phyloP scores from a whole-genome alignment of 108 stramenopile genomes.

The Stephanodiscus triporus region DNA sequence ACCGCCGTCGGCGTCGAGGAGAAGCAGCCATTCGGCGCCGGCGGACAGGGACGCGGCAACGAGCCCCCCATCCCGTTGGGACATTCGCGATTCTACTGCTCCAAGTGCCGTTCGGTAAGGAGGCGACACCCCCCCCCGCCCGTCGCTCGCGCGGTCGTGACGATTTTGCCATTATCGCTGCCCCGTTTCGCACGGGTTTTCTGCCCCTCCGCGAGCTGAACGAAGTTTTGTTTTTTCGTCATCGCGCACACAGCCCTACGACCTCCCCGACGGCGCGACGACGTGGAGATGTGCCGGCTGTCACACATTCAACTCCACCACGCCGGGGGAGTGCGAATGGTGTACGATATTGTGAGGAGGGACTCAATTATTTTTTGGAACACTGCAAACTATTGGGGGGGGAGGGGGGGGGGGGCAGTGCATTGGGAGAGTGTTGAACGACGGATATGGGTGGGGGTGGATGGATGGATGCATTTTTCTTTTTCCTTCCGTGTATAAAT shows the following conservation, averaged over 20 bases:
- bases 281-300: constrained; percentile 80
- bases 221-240: background rate
- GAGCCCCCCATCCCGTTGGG: constrained; percentile 72
- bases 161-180: too few species aligned
- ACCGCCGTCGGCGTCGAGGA: constrained; percentile 33
- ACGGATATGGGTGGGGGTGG: too few species aligned
- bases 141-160: too few species aligned
- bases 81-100: constrained; percentile 76
- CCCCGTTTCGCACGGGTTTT: too few species aligned
- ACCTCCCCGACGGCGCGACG: constrained; percentile 74
- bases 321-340: constrained; percentile 76
- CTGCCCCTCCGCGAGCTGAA: background rate
- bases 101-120: constrained; percentile 79
- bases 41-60: constrained; percentile 15
- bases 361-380: too few species aligned
- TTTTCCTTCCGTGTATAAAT: too few species aligned
- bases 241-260: constrained; percentile 62
- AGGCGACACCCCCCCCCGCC: too few species aligned
- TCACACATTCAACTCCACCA: constrained; percentile 74
- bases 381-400: too few species aligned
- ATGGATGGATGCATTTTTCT: too few species aligned
- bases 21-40: constrained; percentile 15
- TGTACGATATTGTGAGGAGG: constrained; percentile 62
- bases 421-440: too few species aligned
- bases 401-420: too few species aligned